These are phyloP conservation scores for Bjerkandera adusta DNA, from an alignment of 1,284 basidiomycete genomes.

Conservation along the genomic window DNA sequence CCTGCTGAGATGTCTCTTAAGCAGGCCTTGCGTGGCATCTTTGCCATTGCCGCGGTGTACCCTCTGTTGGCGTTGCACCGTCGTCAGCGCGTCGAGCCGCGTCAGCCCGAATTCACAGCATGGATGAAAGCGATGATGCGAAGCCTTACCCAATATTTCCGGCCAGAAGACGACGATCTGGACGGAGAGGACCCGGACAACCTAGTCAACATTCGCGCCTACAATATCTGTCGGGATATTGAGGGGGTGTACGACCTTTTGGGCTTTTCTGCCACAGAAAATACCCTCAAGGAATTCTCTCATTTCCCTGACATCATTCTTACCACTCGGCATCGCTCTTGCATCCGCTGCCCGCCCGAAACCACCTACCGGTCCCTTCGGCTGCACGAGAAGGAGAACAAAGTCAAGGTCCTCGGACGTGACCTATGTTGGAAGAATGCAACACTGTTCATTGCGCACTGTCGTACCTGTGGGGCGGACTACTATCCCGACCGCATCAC, in stretches of 20 bases:
- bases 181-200: not conserved
- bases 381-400: not conserved
- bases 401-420: not conserved
- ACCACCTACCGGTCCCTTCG: constrained; percentile 1
- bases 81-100: not conserved
- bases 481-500: constrained; percentile 11
- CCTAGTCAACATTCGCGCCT: not conserved
- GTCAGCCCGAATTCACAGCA: not conserved
- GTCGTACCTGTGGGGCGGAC: constrained; percentile 1
- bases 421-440: not conserved
- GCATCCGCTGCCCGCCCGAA: not conserved
- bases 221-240: not conserved
- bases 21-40: not conserved
- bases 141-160: not conserved
- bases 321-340: not conserved
- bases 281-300: not conserved
- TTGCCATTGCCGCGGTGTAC: not conserved
- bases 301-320: not conserved
- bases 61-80: not conserved
- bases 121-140: not conserved
- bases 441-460: not conserved
- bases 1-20: not conserved
- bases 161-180: not conserved
- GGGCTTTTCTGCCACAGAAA: not conserved
- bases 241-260: not conserved